Evolutionary conservation across 139 green algal species (phyloP).

Genomic region (Coelastrella sp.): DNA sequence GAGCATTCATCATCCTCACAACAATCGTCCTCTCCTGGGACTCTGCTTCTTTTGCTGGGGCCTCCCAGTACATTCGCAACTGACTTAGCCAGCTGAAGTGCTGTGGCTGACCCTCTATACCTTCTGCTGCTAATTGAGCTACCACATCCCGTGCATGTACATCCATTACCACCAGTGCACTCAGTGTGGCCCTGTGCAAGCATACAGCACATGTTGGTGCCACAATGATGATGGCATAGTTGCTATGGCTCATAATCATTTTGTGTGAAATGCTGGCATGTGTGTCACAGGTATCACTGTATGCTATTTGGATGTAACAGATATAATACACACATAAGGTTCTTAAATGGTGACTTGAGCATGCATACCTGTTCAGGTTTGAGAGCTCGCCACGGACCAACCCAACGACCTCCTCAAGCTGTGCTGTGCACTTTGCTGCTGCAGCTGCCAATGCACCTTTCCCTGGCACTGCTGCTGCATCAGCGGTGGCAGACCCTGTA

Average conservation of each 20-base stretch:
- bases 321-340: no score
- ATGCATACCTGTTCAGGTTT: constrained; percentile 46
- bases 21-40: constrained; percentile 64
- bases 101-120: constrained; percentile 68
- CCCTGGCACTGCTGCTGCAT: not conserved
- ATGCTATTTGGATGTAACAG: no score
- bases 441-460: constrained; percentile 23
- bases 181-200: constrained; percentile 65
- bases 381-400: constrained; percentile 69
- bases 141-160: constrained; percentile 83
- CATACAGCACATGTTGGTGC: not conserved
- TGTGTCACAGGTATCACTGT: no score
- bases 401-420: constrained; percentile 61
- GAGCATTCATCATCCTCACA: constrained; percentile 84
- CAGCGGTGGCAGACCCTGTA: not conserved
- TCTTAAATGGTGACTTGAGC: no score
- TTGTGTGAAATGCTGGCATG: no score
- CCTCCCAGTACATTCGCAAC: constrained; percentile 86
- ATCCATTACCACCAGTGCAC: constrained; percentile 85
- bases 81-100: constrained; percentile 83
- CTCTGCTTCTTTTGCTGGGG: not conserved
- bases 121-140: constrained; percentile 55
- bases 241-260: no score
- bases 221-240: no score
- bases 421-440: constrained; percentile 43